Conservation (phyloP, 257 asterid genomes). For the Ehretia macrophylla region DNA sequence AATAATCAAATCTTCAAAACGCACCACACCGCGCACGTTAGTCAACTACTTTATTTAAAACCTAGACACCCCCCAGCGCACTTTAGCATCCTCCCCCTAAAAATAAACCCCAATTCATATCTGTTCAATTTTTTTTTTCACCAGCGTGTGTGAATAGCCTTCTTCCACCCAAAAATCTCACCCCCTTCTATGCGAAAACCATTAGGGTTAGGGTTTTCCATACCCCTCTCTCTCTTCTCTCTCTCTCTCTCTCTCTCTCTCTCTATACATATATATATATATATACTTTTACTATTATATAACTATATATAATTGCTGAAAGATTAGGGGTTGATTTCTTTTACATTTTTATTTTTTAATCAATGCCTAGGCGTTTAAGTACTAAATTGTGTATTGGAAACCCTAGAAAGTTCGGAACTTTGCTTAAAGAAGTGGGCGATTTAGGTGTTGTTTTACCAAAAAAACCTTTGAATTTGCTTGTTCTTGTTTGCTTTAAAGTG, state of each 20-base stretch:
- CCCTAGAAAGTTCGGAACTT: slow-evolving; percentile 14
- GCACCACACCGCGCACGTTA: slow-evolving; percentile 31
- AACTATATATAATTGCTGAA: slow-evolving; percentile 4
- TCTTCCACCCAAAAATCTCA: slow-evolving; percentile 25
- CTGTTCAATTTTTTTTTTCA: slow-evolving; percentile 23
- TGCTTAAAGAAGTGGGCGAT: slow-evolving; percentile 22
- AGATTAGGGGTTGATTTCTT: slow-evolving; percentile 2
- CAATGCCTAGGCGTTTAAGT: slow-evolving; percentile 40
- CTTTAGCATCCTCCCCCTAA: slow-evolving; percentile 32
- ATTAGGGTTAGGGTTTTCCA: slow-evolving; percentile 43
- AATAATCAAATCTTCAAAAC: neutral
- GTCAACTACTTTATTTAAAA: slow-evolving; percentile 16
- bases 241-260: slow-evolving; percentile 11
- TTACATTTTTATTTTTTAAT: neutral
- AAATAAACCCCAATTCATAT: slow-evolving; percentile 17
- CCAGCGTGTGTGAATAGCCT: slow-evolving; percentile 12
- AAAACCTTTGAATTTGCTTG: slow-evolving; percentile 7
- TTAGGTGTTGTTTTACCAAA: slow-evolving; percentile 20
- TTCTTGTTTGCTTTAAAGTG: neutral
- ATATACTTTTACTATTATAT: neutral
- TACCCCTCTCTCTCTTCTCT: slow-evolving; percentile 12
- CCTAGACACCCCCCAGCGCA: slow-evolving; percentile 31
- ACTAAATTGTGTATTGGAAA: slow-evolving; percentile 10
- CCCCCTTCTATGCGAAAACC: neutral
- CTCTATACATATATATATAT: neutral